These are phyloP conservation scores for Pythium dissimile DNA, from an alignment of 352 stramenopile species.

Conservation along the genomic window DNA sequence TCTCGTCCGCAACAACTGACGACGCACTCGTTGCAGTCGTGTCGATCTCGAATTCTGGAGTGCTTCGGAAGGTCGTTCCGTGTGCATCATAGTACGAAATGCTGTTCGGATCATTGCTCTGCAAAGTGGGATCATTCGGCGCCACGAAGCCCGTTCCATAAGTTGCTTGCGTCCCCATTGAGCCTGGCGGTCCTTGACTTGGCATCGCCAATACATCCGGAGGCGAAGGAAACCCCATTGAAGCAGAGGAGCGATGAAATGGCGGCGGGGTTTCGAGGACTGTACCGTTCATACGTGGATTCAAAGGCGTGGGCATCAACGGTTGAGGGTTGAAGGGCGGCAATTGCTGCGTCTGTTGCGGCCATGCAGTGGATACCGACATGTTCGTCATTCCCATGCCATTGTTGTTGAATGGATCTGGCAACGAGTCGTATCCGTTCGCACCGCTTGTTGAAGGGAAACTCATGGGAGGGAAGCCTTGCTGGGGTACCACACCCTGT, in stretches of 20 bases:
- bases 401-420: neutral
- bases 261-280: constrained; percentile 5
- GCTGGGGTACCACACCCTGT: neutral
- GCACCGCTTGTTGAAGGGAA: neutral
- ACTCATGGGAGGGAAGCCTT: neutral
- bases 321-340: neutral
- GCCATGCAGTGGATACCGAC: neutral
- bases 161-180: neutral
- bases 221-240: constrained; percentile 27
- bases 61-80: constrained; percentile 54
- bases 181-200: neutral
- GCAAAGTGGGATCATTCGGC: constrained; percentile 49
- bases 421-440: constrained; percentile 11
- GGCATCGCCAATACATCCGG: constrained; percentile 9
- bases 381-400: neutral
- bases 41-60: constrained; percentile 45
- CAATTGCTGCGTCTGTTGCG: constrained; percentile 3
- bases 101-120: constrained; percentile 31
- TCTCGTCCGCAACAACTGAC: constrained; percentile 8
- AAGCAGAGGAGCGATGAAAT: constrained; percentile 16
- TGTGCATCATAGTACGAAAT: constrained; percentile 70
- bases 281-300: neutral
- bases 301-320: constrained; percentile 8
- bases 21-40: constrained; percentile 16
- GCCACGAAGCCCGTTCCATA: constrained; percentile 42